A percentile compares a stretch with the other conserved stretches of the same genome.
Evolutionary conservation across 2,329 filamentous ascomycete genomes (phyloP).

Genomic region (Cercospora janseana): DNA sequence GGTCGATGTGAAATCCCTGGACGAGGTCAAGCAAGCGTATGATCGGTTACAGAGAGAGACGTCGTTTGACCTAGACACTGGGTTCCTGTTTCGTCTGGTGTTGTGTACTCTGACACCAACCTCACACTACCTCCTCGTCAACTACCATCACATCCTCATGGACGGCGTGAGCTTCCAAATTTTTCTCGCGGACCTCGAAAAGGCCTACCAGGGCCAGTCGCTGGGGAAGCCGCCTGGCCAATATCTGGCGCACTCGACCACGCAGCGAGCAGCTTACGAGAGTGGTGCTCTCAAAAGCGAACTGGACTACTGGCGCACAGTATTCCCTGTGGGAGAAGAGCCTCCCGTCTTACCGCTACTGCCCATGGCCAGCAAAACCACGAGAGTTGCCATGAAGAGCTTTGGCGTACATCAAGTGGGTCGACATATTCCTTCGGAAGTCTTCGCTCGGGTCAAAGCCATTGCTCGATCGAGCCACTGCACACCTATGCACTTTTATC

Average conservation of each 20-base stretch:
- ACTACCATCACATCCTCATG: conserved; percentile 37
- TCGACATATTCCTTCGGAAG: no score
- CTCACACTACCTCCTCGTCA: conserved; percentile 26
- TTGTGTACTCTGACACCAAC: no score
- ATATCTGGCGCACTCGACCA: not conserved
- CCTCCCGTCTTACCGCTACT: conserved; percentile 32
- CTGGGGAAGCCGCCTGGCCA: not conserved
- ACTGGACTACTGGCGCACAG: not conserved
- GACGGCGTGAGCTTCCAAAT: conserved; percentile 34
- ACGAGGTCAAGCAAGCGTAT: no score
- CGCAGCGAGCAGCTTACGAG: not conserved
- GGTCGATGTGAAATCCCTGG: no score
- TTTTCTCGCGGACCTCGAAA: conserved; percentile 27
- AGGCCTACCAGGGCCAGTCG: conserved; percentile 15
- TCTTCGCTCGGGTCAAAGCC: not conserved
- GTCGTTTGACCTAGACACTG: no score
- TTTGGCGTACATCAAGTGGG: not conserved
- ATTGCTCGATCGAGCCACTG: not conserved
- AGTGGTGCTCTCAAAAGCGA: not conserved
- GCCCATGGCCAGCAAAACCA: conserved; percentile 22
- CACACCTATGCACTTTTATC: not conserved
- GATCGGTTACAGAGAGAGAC: no score
- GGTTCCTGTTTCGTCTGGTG: no score
- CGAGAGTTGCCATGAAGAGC: conserved; percentile 12
- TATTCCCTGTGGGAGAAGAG: conserved; percentile 1